Evolutionary conservation across 2,329 filamentous ascomycete species (phyloP).

Genomic region (Talaromyces sp.): DNA sequence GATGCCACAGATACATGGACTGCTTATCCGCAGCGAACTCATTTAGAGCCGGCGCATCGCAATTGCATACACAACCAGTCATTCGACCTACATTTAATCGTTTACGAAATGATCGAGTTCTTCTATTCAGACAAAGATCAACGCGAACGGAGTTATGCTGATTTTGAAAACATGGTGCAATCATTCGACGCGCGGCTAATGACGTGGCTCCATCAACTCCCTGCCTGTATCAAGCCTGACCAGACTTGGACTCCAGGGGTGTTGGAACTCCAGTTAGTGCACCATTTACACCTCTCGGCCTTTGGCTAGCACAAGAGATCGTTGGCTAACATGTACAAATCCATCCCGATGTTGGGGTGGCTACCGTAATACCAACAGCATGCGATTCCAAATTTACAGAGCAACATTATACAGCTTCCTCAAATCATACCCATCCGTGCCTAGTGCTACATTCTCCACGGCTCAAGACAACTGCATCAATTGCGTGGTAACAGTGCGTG

Average conservation of each 20-base stretch:
- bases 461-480: conserved; percentile 4
- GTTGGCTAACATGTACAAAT: not conserved
- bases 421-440: conserved; percentile 5
- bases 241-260: conserved; percentile 7
- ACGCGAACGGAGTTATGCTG: not conserved
- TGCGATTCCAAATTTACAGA: conserved; percentile 4
- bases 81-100: conserved; percentile 8
- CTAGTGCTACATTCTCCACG: not conserved
- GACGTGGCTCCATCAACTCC: conserved; percentile 1
- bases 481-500: conserved; percentile 3
- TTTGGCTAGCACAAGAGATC: not conserved
- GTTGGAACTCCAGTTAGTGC: conserved; percentile 5
- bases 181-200: conserved; percentile 1
- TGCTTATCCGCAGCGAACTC: conserved; percentile 4
- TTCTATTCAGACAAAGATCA: not conserved
- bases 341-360: not conserved
- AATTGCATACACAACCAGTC: conserved; percentile 9
- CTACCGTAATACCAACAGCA: not conserved
- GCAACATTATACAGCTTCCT: conserved; percentile 7
- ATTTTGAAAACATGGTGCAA: not conserved
- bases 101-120: conserved; percentile 8
- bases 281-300: not conserved
- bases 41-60: conserved; percentile 1
- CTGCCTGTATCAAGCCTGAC: conserved; percentile 4
- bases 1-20: conserved; percentile 5